Percentiles rank a stretch among this genome's conserved stretches.
Evolutionary conservation across 1,139 yeast species (phyloP).

Genomic region (Zygoascus meyerae): DNA sequence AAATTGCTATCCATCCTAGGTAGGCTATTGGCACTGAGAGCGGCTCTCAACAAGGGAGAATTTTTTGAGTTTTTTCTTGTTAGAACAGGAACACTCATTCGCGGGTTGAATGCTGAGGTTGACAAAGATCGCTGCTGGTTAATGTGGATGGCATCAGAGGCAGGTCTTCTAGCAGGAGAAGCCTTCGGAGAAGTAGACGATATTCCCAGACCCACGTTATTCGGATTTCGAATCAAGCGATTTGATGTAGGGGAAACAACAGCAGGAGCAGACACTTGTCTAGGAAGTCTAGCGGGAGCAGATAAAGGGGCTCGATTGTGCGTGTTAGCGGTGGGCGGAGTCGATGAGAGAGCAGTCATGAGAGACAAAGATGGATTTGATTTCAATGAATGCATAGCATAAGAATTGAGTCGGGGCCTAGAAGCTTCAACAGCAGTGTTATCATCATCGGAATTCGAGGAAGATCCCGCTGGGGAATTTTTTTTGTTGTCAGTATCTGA

Average conservation of each 20-base stretch:
- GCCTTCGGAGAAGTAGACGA: neutral
- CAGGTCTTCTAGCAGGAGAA: slow-evolving; percentile 5
- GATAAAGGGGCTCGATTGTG: neutral
- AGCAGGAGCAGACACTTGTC: slow-evolving; percentile 3
- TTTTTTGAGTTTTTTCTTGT: slow-evolving; percentile 3
- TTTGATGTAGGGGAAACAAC: neutral
- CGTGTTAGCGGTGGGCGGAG: slow-evolving; percentile 3
- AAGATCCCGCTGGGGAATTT: neutral
- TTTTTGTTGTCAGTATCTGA: slow-evolving; percentile 4
- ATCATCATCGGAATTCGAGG: slow-evolving; percentile 9
- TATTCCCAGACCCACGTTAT: slow-evolving; percentile 8
- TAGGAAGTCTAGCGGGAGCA: slow-evolving; percentile 7
- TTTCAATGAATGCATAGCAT: slow-evolving; percentile 22
- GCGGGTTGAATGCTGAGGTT: neutral
- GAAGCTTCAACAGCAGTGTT: neutral
- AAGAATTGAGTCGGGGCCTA: slow-evolving; percentile 19
- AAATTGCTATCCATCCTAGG: slow-evolving; percentile 7
- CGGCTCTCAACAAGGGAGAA: slow-evolving; percentile 18
- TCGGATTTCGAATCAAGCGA: neutral
- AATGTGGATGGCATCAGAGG: slow-evolving; percentile 7
- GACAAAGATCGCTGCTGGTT: neutral
- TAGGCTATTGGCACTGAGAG: slow-evolving; percentile 19
- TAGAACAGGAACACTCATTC: slow-evolving; percentile 7
- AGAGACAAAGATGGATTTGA: slow-evolving; percentile 17
- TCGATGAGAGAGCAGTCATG: neutral